A percentile compares a stretch with the other conserved stretches of the same genome.
These are phyloP conservation scores for Rhizopogon roseolus DNA, from an alignment of 768 basidiomycete species.

Conservation along the genomic window DNA sequence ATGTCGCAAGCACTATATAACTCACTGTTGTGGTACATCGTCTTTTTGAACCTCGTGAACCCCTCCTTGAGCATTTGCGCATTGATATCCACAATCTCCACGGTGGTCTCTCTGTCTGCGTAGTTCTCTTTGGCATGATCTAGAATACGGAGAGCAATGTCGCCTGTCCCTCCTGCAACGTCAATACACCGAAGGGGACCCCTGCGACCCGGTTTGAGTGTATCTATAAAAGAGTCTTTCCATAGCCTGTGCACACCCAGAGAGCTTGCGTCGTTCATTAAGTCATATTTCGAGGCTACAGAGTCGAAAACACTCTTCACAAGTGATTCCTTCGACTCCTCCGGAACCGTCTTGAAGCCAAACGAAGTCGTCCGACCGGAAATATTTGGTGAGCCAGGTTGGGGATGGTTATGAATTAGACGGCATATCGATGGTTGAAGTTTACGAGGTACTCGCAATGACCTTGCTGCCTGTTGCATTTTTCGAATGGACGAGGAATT, in stretches of 20 bases:
- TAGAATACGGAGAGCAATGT: conserved; percentile 91
- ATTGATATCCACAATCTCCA: conserved; percentile 93
- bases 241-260: conserved; percentile 93
- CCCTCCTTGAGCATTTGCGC: conserved; percentile 94
- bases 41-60: conserved; percentile 84
- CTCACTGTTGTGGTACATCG: conserved; percentile 97
- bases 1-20: conserved; percentile 6
- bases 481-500: neutral
- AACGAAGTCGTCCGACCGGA: conserved; percentile 69
- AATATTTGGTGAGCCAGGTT: conserved; percentile 6
- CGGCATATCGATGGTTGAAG: neutral
- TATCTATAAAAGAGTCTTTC: conserved; percentile 87
- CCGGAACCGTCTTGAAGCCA: conserved; percentile 87
- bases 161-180: conserved; percentile 96
- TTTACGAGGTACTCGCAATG: neutral
- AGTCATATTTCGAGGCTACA: conserved; percentile 91
- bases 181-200: conserved; percentile 83
- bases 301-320: conserved; percentile 94
- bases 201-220: conserved; percentile 69
- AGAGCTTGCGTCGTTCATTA: conserved; percentile 99
- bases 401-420: conserved; percentile 15
- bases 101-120: conserved; percentile 83
- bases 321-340: conserved; percentile 81
- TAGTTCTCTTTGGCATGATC: conserved; percentile 88
- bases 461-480: neutral